A percentile compares a stretch with the other conserved stretches of the same genome.
Conservation (phyloP, 345 rosid genomes). For the Anastatica hierochuntica region DNA sequence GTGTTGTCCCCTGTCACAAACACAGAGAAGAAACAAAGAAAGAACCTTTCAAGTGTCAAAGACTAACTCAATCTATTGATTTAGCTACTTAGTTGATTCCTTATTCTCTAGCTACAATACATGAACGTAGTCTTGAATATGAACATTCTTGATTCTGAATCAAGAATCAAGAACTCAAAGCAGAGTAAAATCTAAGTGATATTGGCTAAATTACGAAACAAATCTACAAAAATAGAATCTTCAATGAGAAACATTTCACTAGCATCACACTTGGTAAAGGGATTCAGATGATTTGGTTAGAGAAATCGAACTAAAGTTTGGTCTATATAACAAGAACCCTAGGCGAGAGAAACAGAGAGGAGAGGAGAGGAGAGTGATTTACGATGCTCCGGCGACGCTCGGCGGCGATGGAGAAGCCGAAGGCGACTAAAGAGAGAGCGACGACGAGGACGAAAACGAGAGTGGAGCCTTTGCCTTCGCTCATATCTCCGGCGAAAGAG, state of each 20-base stretch:
- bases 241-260: too few relatives aligned
- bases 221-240: background rate
- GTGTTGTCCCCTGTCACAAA: conserved; percentile 47
- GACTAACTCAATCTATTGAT: too few relatives aligned
- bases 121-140: background rate
- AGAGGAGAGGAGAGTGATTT: conserved; percentile 4
- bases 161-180: too few relatives aligned
- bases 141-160: too few relatives aligned
- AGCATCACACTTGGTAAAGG: too few relatives aligned
- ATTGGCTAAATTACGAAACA: background rate
- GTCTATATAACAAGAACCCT: background rate
- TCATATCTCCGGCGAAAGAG: too few relatives aligned
- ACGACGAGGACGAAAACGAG: conserved; percentile 66
- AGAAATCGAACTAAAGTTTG: background rate
- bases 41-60: too few relatives aligned
- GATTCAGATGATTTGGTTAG: background rate
- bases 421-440: conserved; percentile 74
- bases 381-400: conserved; percentile 88
- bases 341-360: background rate
- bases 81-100: too few relatives aligned
- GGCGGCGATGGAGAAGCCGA: conserved; percentile 93
- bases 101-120: background rate
- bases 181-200: background rate
- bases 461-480: conserved; percentile 59
- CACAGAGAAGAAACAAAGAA: background rate